Conservation (phyloP, 305 asterid species). For the Fraxinus velutina region DNA sequence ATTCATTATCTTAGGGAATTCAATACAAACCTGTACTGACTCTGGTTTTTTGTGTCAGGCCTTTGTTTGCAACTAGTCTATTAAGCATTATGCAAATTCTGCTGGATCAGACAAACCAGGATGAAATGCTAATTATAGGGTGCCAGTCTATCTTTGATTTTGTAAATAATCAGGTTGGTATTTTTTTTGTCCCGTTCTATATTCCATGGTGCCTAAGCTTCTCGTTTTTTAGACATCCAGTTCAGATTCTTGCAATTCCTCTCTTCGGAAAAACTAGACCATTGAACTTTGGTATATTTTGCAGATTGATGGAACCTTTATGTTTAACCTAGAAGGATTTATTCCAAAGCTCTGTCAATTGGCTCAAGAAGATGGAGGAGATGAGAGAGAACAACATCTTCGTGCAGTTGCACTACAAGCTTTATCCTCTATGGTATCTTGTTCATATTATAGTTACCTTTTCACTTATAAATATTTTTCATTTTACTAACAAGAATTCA, state of each 20-base stretch:
- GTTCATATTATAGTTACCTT: conserved; percentile 3
- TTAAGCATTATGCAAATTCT: conserved; percentile 69
- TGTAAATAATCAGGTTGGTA: conserved; percentile 86
- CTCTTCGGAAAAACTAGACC: conserved; percentile 11
- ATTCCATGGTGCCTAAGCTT: neutral
- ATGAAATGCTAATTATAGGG: conserved; percentile 76
- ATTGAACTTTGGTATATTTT: conserved; percentile 28
- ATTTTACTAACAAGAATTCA: neutral
- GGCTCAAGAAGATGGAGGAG: conserved; percentile 89
- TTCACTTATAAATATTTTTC: neutral
- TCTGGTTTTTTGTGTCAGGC: conserved; percentile 49
- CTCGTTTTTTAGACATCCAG: neutral
- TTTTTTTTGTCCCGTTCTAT: neutral
- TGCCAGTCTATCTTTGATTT: conserved; percentile 89
- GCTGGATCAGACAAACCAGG: conserved; percentile 82
- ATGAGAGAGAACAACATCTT: conserved; percentile 51
- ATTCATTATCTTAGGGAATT: neutral
- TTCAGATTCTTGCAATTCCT: conserved; percentile 15
- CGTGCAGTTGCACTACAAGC: conserved; percentile 84
- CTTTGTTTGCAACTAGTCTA: conserved; percentile 85
- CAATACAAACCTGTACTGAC: neutral
- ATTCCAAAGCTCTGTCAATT: conserved; percentile 90
- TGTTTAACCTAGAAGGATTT: conserved; percentile 92
- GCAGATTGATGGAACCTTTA: conserved; percentile 88
- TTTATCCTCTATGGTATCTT: conserved; percentile 81